These are phyloP conservation scores for Botryosphaeria dothidea DNA, from an alignment of 2,329 filamentous ascomycete genomes.

Conservation along the genomic window DNA sequence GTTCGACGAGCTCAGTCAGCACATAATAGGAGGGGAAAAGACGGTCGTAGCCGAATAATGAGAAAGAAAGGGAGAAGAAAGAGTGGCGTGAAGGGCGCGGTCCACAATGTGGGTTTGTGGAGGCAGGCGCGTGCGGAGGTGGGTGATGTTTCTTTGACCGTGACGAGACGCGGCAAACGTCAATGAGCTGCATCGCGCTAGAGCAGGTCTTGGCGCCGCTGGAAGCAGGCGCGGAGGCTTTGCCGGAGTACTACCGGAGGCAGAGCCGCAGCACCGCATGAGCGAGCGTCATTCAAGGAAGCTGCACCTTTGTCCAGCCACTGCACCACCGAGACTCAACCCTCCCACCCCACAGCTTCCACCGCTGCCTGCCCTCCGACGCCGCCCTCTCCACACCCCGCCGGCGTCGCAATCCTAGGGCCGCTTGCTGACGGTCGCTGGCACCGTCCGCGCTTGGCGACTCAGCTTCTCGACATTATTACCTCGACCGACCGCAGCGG, in stretches of 20 bases:
- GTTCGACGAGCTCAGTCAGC: constrained; percentile 13
- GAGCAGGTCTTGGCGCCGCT: not conserved
- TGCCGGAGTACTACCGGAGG: not conserved
- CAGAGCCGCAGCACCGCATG: not conserved
- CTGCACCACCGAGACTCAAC: too few relatives aligned
- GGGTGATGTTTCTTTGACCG: constrained; percentile 17
- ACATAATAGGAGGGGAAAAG: constrained; percentile 12
- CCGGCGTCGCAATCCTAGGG: not conserved
- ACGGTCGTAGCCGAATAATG: constrained; percentile 6
- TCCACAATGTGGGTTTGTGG: constrained; percentile 3
- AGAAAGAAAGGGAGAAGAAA: constrained; percentile 22
- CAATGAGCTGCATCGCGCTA: constrained; percentile 16
- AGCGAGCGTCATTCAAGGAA: not conserved
- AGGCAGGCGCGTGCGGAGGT: not conserved
- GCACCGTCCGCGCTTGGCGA: not conserved
- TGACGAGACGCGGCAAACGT: constrained; percentile 18
- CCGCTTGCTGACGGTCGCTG: not conserved
- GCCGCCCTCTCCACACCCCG: not conserved
- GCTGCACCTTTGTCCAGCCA: too few relatives aligned
- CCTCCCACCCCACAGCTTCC: not conserved
- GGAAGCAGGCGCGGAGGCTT: not conserved
- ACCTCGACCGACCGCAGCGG: not conserved
- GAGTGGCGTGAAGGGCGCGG: constrained; percentile 19
- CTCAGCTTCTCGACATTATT: not conserved
- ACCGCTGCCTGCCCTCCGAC: not conserved